Base-by-base conservation (phyloP, 1,139 yeast genomes). In the Geotrichum aggregatum region DNA sequence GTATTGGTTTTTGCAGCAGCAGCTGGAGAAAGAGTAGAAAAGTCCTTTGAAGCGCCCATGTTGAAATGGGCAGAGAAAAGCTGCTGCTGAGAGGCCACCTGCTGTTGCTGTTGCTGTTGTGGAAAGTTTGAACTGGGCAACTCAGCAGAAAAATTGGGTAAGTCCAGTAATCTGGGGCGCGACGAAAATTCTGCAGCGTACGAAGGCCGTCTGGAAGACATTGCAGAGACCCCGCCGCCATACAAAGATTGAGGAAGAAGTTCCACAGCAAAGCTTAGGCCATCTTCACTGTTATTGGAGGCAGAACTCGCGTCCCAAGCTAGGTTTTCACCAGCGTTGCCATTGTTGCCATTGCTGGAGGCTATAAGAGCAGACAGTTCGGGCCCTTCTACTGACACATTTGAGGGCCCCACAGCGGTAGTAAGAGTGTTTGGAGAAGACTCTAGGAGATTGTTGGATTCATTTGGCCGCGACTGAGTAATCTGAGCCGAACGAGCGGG, bases 151-250 rank as follows among this genome's bases (percentile, higher is more conserved):
- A 31, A 26, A 31, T 50, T 47, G n/a, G 54, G 39, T 21, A 44
- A 43, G 16, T 56, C 57, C 50, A 56, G 31, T 14, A 56, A 47
- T 39, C 55, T 48, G 5, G 66, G 66, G 2, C 68, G 57, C 11
- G 71, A 43, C 55, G 71, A 58, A 48, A 66, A 64, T 54, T 66
- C 69, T 1, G 69, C 69, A 24, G 69, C 66, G 52, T 61, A 66
- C 16, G 68, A 64, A 3, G 69, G 69, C 14, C 69, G 56, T 40
- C 69, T 56, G 3, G 69, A 64, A 28, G 68, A 65, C 43, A 64
- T 54, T 2, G 62, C 58, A 18, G 63, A 55, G 30, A 61, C 24
- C 13, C 46, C 48, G 18, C 59, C 57, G 45, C 62, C 57, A 39
- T 55, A 56, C 16, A 58, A 50, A 22, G 56, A 46, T 31, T 56